Evolutionary conservation across 2,329 filamentous ascomycete species (phyloP), one percentile per base, ranked within the genome.

Genomic region (Scytalidium sp.): DNA sequence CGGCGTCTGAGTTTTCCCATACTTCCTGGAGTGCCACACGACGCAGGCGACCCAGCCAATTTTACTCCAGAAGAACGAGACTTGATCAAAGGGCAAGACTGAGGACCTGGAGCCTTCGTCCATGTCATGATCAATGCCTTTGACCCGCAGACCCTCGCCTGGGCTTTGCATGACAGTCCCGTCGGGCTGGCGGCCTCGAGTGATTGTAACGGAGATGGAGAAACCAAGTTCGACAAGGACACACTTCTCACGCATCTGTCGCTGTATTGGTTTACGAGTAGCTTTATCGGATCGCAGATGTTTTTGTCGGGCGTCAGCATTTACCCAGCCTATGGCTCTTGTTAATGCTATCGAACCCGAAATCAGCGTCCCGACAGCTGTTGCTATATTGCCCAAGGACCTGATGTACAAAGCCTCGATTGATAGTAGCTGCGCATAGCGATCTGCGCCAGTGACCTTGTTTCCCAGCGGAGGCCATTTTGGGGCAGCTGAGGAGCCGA

Each of bases 91-190:
- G 45, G 49, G 25, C 49, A 50, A 45, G 44, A 47, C 4, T 47
- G 49, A 47, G 45, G 49, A 23, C 49, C 43, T 15, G 49, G 49
- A 29, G 49, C 43, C 25, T 50, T 50, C 45, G 5, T 50, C 43
- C 49, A 50, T 22, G 49, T 50, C 25, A 46, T 46, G 15, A 49
- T 52, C 32, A 46, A 46, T 45, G 19, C 41, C 17, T 46, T 55
- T 42, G 32, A 60, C 51, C 57, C 57, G 27, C 55, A 57, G 32
- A 57, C 56, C 10, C 46, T 60, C 39, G 57, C 50, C 3, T 49
- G 55, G 25, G 56, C 56, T 1, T 36, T 59, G 17, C 43, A 54
- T 20, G 56, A 60, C 39, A 60, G 53, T 43, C 57, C 57, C 5
- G 49, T 60, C n/a, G 57, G 57, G 5, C 57, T 54, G 43, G 47